phyloP scores from a whole-genome alignment of 2,329 filamentous ascomycete species.

The Aureobasidium sp. region DNA sequence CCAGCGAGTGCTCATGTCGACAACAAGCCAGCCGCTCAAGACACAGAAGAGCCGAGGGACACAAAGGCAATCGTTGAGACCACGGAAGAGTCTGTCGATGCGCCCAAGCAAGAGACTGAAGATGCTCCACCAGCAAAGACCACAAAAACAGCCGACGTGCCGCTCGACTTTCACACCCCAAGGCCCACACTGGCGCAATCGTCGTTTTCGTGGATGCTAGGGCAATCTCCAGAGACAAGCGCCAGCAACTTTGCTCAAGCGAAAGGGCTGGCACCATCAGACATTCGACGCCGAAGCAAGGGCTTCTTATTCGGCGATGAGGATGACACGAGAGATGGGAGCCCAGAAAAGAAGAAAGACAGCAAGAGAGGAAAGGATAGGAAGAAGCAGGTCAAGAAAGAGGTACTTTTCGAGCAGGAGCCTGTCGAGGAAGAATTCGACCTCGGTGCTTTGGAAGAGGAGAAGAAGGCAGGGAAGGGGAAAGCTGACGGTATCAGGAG shows the following conservation, averaged over 20 bases:
- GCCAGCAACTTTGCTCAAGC: slow-evolving; percentile 12
- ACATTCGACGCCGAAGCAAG: slow-evolving; percentile 16
- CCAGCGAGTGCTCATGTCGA: background rate
- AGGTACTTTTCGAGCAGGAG: slow-evolving; percentile 10
- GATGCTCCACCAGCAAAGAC: background rate
- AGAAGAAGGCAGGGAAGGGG: background rate
- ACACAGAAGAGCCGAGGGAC: background rate
- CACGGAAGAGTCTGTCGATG: slow-evolving; percentile 16
- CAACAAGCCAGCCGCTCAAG: background rate
- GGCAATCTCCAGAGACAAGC: slow-evolving; percentile 15
- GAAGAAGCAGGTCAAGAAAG: slow-evolving; percentile 4
- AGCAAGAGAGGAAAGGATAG: slow-evolving; percentile 3
- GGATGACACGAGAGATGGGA: slow-evolving; percentile 11
- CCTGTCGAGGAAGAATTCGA: slow-evolving; percentile 15
- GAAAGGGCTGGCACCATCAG: slow-evolving; percentile 14
- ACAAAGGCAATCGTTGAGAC: background rate
- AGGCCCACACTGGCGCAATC: slow-evolving; percentile 60
- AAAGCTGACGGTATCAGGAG: background rate
- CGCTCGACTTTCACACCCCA: slow-evolving; percentile 4
- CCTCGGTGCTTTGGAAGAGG: slow-evolving; percentile 14
- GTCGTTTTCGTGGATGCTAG: slow-evolving; percentile 73
- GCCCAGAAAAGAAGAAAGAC: slow-evolving; percentile 10
- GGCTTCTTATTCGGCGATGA: slow-evolving; percentile 20
- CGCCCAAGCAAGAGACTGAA: background rate
- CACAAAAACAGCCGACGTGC: background rate